Percentiles rank a stretch among this genome's conserved stretches.
phyloP scores from a whole-genome alignment of 1,284 basidiomycete species.

The Leccinum huronense region DNA sequence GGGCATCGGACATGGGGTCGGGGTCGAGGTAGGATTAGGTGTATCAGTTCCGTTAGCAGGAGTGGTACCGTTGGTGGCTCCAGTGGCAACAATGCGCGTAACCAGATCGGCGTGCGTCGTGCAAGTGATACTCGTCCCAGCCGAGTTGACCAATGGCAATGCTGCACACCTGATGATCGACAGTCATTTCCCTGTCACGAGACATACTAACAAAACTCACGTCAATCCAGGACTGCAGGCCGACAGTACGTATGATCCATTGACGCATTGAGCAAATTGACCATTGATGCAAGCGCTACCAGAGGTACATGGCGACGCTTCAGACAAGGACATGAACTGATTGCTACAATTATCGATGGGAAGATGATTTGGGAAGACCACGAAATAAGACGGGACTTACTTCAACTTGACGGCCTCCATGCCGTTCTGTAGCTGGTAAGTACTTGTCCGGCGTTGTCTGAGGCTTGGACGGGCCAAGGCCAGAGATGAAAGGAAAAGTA shows the following conservation, averaged over 20 bases:
- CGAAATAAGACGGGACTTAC: constrained; percentile 35
- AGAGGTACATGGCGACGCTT: constrained; percentile 31
- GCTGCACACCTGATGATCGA: neutral
- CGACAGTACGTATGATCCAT: constrained; percentile 45
- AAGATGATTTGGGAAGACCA: neutral
- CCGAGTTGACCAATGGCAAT: neutral
- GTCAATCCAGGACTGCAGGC: constrained; percentile 42
- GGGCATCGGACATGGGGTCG: neutral
- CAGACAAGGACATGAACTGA: constrained; percentile 19
- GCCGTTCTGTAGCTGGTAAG: constrained; percentile 48
- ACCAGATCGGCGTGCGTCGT: constrained; percentile 41
- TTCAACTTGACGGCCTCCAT: constrained; percentile 55
- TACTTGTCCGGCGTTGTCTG: constrained; percentile 24
- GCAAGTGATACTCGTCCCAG: neutral
- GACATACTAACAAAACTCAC: constrained; percentile 35
- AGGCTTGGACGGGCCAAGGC: constrained; percentile 40
- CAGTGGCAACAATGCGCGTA: constrained; percentile 43
- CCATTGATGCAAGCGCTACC: constrained; percentile 49
- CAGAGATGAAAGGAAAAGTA: constrained; percentile 39
- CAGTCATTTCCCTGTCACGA: neutral
- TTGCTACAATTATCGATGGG: neutral
- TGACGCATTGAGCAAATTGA: constrained; percentile 51
- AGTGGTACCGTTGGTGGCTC: constrained; percentile 27
- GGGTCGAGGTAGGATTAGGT: neutral
- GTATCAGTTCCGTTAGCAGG: constrained; percentile 9